Percentiles rank a stretch among this genome's conserved stretches.
Evolutionary conservation across 192 early-diverging fungal species (phyloP).

Genomic region (Coemansia reversa): DNA sequence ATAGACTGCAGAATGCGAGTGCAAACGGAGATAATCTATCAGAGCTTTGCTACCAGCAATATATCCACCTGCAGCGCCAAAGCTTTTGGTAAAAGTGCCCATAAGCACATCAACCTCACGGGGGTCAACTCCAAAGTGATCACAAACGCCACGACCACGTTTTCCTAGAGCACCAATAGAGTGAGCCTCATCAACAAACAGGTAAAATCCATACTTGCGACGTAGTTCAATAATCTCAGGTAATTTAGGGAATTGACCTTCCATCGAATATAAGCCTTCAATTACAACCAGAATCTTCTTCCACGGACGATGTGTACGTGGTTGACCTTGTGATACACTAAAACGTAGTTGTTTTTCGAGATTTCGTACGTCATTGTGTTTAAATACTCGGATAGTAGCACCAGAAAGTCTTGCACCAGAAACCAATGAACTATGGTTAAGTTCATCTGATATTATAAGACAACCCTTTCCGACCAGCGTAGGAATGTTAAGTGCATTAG

Average conservation of each 20-base stretch:
- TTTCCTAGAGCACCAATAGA: constrained; percentile 93
- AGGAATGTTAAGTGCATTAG: constrained; percentile 93
- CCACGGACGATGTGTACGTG: constrained; percentile 97
- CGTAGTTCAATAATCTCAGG: constrained; percentile 87
- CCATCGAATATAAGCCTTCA: constrained; percentile 98
- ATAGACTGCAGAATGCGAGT: constrained; percentile 82
- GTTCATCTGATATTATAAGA: constrained; percentile 92
- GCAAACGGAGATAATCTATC: constrained; percentile 77
- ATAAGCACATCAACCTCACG: constrained; percentile 89
- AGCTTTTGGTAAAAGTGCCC: constrained; percentile 98
- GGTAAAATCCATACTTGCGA: constrained; percentile 90
- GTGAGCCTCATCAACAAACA: constrained; percentile 98
- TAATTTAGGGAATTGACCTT: constrained; percentile 86
- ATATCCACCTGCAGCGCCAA: constrained; percentile 96
- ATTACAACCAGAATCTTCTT: constrained; percentile 98
- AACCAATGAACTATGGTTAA: constrained; percentile 93
- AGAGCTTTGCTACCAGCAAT: constrained; percentile 75
- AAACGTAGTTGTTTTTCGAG: constrained; percentile 80
- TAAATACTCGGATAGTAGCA: constrained; percentile 87
- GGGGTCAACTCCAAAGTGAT: constrained; percentile 91
- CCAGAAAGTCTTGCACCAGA: constrained; percentile 92
- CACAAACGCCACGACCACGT: constrained; percentile 93
- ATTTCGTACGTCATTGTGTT: constrained; percentile 85
- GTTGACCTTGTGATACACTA: constrained; percentile 92
- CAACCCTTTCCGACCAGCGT: constrained; percentile 80